These are phyloP conservation scores for Fraxinus velutina DNA, from an alignment of 305 asterid genomes.

Conservation along the genomic window DNA sequence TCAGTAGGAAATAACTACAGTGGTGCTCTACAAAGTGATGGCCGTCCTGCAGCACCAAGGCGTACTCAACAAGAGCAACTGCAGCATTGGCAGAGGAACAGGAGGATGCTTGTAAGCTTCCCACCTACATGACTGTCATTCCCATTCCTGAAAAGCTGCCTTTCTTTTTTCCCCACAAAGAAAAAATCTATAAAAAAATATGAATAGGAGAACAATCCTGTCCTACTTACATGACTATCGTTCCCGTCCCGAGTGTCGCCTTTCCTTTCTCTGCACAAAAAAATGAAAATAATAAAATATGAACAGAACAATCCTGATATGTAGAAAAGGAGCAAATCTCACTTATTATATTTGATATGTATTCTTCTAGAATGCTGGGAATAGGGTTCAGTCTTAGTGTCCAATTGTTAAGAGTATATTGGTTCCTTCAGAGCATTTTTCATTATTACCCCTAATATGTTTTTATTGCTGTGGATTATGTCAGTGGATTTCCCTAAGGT, in stretches of 20 bases:
- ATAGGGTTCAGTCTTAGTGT: background rate
- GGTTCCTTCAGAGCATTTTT: background rate
- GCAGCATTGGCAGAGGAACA: conserved; percentile 85
- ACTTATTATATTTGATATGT: background rate
- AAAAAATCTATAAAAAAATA: background rate
- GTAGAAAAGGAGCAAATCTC: background rate
- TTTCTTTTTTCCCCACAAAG: background rate
- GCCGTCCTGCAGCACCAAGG: conserved; percentile 69
- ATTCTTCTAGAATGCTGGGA: background rate
- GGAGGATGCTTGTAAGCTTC: conserved; percentile 84
- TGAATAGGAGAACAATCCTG: background rate
- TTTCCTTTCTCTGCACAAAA: background rate
- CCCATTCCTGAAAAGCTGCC: conserved; percentile 5
- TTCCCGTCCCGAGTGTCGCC: background rate
- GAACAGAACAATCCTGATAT: background rate
- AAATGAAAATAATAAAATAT: background rate
- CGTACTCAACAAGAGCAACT: conserved; percentile 95
- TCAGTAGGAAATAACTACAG: conserved; percentile 57
- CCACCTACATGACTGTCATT: conserved; percentile 8
- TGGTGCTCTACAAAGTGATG: conserved; percentile 78
- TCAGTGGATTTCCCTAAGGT: background rate
- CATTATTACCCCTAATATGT: background rate
- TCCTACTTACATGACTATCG: background rate
- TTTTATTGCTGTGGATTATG: background rate
- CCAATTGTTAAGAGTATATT: background rate